Conservation (phyloP, 192 early-diverging fungal species). For the Coemansia sp. region DNA sequence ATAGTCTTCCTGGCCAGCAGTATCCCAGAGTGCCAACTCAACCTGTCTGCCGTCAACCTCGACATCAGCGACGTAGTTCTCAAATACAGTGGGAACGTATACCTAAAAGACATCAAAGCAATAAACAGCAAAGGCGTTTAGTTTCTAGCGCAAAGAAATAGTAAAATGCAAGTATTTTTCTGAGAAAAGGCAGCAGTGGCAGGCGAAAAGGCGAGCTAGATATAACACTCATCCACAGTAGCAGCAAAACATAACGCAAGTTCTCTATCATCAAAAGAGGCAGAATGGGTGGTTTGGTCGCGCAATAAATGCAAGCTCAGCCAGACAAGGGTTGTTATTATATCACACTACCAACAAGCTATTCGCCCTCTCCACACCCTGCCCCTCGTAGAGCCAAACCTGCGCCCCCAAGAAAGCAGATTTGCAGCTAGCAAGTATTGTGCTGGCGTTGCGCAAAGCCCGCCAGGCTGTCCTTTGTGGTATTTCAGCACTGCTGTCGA, state of each 20-base stretch:
- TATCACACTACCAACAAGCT: background rate
- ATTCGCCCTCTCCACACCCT: background rate
- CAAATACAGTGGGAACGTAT: conserved; percentile 92
- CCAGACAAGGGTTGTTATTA: background rate
- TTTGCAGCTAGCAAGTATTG: background rate
- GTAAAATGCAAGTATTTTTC: background rate
- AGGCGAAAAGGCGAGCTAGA: background rate
- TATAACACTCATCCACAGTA: background rate
- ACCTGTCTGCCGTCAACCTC: conserved; percentile 74
- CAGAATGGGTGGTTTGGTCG: background rate
- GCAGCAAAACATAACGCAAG: background rate
- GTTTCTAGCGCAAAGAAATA: background rate
- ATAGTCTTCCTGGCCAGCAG: conserved; percentile 96
- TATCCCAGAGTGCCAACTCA: conserved; percentile 95
- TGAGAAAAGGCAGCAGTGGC: background rate
- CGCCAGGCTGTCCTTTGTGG: background rate
- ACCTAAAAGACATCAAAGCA: conserved; percentile 30
- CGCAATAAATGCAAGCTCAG: background rate
- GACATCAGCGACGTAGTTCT: conserved; percentile 90
- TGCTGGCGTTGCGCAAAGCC: background rate
- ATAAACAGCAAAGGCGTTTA: conserved; percentile 2
- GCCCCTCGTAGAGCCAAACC: background rate
- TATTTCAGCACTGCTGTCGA: background rate
- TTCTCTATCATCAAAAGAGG: background rate
- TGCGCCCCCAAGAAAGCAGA: background rate